phyloP scores from a whole-genome alignment of 2,329 filamentous ascomycete genomes.

The Colletotrichum spaethianum region DNA sequence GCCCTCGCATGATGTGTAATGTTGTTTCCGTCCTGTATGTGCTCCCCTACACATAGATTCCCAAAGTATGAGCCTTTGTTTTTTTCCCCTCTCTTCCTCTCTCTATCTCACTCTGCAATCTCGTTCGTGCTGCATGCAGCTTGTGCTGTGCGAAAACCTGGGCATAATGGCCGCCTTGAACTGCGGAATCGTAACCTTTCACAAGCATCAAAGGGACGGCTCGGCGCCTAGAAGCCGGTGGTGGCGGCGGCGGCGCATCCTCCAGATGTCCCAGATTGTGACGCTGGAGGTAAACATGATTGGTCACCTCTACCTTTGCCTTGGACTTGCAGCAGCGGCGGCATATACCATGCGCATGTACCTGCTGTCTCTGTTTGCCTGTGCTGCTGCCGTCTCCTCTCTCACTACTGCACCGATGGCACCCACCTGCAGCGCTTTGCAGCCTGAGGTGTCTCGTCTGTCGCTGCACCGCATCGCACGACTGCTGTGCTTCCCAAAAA shows the following conservation, averaged over 20 bases:
- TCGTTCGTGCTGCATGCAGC: background rate
- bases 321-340: background rate
- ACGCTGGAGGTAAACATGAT: background rate
- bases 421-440: slow-evolving; percentile 1
- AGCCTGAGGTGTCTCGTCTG: slow-evolving; percentile 1
- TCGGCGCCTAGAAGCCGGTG: slow-evolving; percentile 1
- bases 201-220: background rate
- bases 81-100: background rate
- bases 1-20: slow-evolving; percentile 40
- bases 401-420: slow-evolving; percentile 2
- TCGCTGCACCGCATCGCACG: slow-evolving; percentile 19
- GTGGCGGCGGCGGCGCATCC: slow-evolving; percentile 22
- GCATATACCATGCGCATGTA: slow-evolving; percentile 20
- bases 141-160: background rate
- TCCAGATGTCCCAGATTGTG: slow-evolving; percentile 10
- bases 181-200: background rate
- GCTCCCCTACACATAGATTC: slow-evolving; percentile 40
- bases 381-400: slow-evolving; percentile 9
- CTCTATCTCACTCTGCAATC: background rate
- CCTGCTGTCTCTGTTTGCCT: slow-evolving; percentile 10
- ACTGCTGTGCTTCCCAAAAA: background rate
- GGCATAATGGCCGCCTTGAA: background rate
- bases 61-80: slow-evolving; percentile 40
- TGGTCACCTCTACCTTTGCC: background rate
- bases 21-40: slow-evolving; percentile 39